phyloP scores from a whole-genome alignment of 176 grass and related monocot species.

The Phragmites australis region DNA sequence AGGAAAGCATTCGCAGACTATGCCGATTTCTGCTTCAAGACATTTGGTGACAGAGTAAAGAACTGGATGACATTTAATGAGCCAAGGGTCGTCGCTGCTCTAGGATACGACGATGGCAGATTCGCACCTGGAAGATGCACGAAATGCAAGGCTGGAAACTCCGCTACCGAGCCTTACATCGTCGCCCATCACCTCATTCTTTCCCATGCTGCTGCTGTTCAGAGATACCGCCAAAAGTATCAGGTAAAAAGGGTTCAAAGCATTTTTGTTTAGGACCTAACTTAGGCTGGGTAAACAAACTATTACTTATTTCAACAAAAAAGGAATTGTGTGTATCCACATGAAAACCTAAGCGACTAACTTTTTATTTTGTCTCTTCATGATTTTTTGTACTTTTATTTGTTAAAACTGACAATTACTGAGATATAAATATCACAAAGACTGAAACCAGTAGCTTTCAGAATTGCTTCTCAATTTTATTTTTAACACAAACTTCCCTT shows the following conservation, averaged over 20 bases:
- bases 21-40: slow-evolving; percentile 54
- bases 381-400: not conserved
- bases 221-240: slow-evolving; percentile 61
- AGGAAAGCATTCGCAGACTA: slow-evolving; percentile 46
- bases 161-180: slow-evolving; percentile 58
- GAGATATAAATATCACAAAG: not conserved
- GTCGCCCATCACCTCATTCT: slow-evolving; percentile 58
- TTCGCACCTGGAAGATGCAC: slow-evolving; percentile 56
- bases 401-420: not conserved
- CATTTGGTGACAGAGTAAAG: slow-evolving; percentile 57
- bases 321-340: not conserved
- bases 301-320: not conserved
- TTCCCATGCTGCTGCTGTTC: slow-evolving; percentile 56
- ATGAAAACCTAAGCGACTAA: no score
- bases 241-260: slow-evolving; percentile 37
- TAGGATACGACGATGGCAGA: slow-evolving; percentile 61
- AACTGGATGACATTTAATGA: slow-evolving; percentile 65
- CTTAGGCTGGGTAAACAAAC: not conserved
- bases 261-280: not conserved
- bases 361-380: not conserved
- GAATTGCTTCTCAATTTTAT: not conserved
- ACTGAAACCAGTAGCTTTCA: not conserved
- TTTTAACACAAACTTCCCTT: not conserved
- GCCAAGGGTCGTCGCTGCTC: slow-evolving; percentile 48
- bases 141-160: slow-evolving; percentile 46